A percentile compares a stretch with the other conserved stretches of the same genome.
Evolutionary conservation across 352 stramenopile species (phyloP).

Genomic region (Phytophthora chlamydospora): DNA sequence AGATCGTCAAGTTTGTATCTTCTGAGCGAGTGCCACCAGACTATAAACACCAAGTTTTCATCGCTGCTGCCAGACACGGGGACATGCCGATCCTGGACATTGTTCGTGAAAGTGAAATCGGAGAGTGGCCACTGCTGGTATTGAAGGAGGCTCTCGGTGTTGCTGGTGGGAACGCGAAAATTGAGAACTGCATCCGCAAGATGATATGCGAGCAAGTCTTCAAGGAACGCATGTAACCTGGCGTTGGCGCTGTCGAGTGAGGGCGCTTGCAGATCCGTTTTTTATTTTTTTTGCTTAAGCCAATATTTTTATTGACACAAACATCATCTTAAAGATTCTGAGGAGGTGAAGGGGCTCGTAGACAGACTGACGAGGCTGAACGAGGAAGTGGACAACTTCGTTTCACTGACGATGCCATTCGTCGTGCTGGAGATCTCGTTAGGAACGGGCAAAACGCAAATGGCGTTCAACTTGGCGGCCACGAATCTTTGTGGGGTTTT

Average conservation of each 20-base stretch:
- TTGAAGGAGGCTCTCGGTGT: conserved; percentile 1
- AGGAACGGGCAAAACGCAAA: conserved; percentile 4
- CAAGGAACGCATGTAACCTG: not conserved
- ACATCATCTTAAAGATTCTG: no score
- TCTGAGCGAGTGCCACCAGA: not conserved
- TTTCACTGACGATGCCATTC: not conserved
- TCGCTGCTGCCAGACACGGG: not conserved
- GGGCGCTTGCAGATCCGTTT: no score
- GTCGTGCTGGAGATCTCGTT: conserved; percentile 11
- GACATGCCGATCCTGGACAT: not conserved
- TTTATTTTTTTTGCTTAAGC: no score
- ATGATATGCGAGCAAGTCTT: not conserved
- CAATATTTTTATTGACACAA: no score
- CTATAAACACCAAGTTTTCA: not conserved
- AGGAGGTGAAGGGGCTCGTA: no score
- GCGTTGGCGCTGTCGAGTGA: no score
- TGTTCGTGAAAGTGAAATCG: not conserved
- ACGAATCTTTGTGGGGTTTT: not conserved
- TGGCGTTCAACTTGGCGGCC: conserved; percentile 1
- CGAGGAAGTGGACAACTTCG: no score
- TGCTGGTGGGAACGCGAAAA: not conserved
- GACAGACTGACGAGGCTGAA: no score
- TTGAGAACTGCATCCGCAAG: not conserved
- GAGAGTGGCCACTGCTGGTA: not conserved
- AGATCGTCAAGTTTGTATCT: not conserved